phyloP scores from a whole-genome alignment of 2,329 filamentous ascomycete genomes.

The Achaetomium macrosporum region DNA sequence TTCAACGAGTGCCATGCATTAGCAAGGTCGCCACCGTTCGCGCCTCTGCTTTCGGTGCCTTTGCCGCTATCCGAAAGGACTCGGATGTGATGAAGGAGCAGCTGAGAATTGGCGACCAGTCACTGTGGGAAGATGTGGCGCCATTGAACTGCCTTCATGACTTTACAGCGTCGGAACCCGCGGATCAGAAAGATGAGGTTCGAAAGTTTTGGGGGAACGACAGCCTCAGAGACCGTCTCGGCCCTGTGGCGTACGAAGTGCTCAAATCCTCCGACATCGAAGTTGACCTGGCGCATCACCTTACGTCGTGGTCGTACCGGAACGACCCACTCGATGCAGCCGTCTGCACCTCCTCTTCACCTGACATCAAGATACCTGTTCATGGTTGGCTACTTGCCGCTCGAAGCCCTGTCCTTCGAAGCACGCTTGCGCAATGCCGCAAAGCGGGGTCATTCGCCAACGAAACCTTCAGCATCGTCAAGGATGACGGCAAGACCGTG shows the following conservation, averaged over 20 bases:
- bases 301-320: conserved; percentile 36
- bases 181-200: conserved; percentile 34
- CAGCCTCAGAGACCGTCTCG: conserved; percentile 48
- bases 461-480: conserved; percentile 55
- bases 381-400: conserved; percentile 76
- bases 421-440: conserved; percentile 53
- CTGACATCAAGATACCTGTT: conserved; percentile 67
- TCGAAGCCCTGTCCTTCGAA: conserved; percentile 64
- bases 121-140: conserved; percentile 67
- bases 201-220: conserved; percentile 38
- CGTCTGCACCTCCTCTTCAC: conserved; percentile 54
- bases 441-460: conserved; percentile 48
- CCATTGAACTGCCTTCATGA: conserved; percentile 62
- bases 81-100: conserved; percentile 71
- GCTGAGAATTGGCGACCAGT: conserved; percentile 60
- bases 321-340: conserved; percentile 39
- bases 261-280: conserved; percentile 62
- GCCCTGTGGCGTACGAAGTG: conserved; percentile 45
- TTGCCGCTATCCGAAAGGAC: conserved; percentile 79
- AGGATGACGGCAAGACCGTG: conserved; percentile 44
- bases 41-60: conserved; percentile 85
- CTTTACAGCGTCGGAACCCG: conserved; percentile 44
- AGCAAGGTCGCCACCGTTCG: conserved; percentile 79
- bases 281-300: conserved; percentile 50
- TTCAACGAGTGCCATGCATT: conserved; percentile 80